Base-by-base conservation (phyloP, 1,284 basidiomycete species). In the Vanrija humicola region DNA sequence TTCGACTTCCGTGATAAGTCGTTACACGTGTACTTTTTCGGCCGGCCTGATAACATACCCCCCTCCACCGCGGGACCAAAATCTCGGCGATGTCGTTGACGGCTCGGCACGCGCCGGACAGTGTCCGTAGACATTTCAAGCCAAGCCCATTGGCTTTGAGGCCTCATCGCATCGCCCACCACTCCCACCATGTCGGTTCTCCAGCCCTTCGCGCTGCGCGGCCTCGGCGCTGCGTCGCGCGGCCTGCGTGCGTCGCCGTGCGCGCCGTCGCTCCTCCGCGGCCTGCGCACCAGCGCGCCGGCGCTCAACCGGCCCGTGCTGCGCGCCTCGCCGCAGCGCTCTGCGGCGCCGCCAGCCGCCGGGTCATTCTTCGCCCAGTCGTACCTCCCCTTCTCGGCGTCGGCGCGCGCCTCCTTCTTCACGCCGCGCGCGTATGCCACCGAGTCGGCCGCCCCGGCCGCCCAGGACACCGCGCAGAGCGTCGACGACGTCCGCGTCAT, bases 401-500 rank as follows among this genome's bases (percentile, higher is more conserved):
- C 18, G 25, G 48, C 39, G 40, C 48, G 25, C 28, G 34, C 46
- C 18, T 44, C 56, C 18, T 62, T 62, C 57, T 62, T 62, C 45
- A 59, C 61, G 5, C 61, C 56, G 0, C 46, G 50, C 6, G 46
- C 49, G 7, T 59, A 48, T 38, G 42, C 50, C 39, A 59, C 57
- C 3, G 46, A 43, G 14, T 4, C 50, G 14, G 25, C 56, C 7
- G 15, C 21, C 16, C 16, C 7, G 7, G 10, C 44, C 3, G 28
- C 53, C 19, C 45, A 28, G 40, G 43, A 49, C 8, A 26, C 54
- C n/a, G 48, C 43, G 29, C 68, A 18, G 59, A 73, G 25, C 29
- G 72, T 83, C 16, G 85, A 84, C 0, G 75, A 84, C 16, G 80
- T 57, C 34, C 59, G 59, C 42, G 48, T 91, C 23, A 85, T 92